phyloP scores from a whole-genome alignment of 2,329 filamentous ascomycete genomes.

The Nigrospora osmanthi region DNA sequence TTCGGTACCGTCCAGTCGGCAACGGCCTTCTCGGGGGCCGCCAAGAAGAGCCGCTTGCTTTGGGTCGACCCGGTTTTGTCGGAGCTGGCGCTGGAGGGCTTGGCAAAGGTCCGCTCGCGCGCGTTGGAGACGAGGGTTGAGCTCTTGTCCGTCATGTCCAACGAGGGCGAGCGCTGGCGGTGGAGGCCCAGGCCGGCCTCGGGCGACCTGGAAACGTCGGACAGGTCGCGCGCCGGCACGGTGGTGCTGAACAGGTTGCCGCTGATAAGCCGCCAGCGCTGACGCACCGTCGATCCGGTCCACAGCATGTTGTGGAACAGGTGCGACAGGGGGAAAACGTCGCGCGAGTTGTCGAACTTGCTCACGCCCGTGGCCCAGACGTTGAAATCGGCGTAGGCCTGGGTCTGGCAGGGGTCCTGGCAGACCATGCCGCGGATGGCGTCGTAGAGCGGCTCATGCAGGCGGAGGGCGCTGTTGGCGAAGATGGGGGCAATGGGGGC shows the following conservation, averaged over 20 bases:
- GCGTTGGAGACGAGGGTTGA: not conserved
- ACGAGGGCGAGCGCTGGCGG: not conserved
- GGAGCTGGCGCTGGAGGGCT: constrained; percentile 12
- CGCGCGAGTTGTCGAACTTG: constrained; percentile 32
- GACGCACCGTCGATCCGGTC: constrained; percentile 29
- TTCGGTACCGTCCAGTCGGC: constrained; percentile 24
- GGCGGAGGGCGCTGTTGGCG: constrained; percentile 23
- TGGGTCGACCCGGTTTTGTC: constrained; percentile 17
- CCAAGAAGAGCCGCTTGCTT: constrained; percentile 18
- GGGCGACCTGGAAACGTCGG: constrained; percentile 4
- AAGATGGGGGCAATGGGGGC: constrained; percentile 23
- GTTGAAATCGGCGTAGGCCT: constrained; percentile 26
- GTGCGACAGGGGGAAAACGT: constrained; percentile 34
- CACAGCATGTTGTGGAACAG: constrained; percentile 24
- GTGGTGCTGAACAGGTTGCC: constrained; percentile 26
- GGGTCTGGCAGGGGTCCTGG: not conserved
- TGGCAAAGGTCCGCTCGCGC: not conserved
- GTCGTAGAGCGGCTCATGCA: constrained; percentile 24
- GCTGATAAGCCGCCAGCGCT: constrained; percentile 31
- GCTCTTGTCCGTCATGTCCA: constrained; percentile 1
- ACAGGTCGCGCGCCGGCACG: constrained; percentile 15
- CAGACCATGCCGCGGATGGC: constrained; percentile 10
- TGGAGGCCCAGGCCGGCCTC: constrained; percentile 6
- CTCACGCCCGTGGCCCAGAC: constrained; percentile 32
- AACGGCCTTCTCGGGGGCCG: constrained; percentile 23